Conservation (phyloP, 768 basidiomycete genomes). For the Suillus subluteus region DNA sequence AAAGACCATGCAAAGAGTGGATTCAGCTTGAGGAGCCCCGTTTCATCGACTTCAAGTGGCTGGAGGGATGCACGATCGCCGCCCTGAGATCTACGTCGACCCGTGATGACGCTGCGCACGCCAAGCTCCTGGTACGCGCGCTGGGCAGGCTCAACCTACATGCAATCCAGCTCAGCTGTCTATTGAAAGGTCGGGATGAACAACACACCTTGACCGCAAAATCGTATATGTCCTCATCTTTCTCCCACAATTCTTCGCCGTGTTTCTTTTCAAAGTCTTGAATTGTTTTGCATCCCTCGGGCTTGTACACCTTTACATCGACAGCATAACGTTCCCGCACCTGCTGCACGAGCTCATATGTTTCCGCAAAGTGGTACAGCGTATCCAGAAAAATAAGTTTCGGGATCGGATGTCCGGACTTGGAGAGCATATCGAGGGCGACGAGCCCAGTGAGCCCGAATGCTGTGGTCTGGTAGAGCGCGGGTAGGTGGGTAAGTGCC, state of each 20-base stretch:
- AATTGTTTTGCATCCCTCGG: conserved; percentile 66
- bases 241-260: conserved; percentile 86
- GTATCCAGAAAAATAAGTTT: conserved; percentile 97
- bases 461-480: conserved; percentile 91
- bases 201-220: conserved; percentile 82
- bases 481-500: conserved; percentile 80
- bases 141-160: conserved; percentile 85
- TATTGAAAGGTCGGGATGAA: not conserved
- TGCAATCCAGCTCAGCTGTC: not conserved
- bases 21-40: conserved; percentile 92
- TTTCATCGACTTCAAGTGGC: conserved; percentile 89
- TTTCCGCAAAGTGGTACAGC: conserved; percentile 93
- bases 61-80: conserved; percentile 81
- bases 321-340: conserved; percentile 77
- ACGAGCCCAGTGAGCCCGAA: conserved; percentile 96
- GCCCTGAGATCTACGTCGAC: conserved; percentile 91
- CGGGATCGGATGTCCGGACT: conserved; percentile 51
- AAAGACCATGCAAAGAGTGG: conserved; percentile 92
- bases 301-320: conserved; percentile 77
- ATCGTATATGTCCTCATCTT: conserved; percentile 86
- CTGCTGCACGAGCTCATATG: conserved; percentile 85
- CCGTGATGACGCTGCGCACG: conserved; percentile 92
- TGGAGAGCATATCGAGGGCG: conserved; percentile 92
- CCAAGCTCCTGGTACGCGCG: conserved; percentile 81
- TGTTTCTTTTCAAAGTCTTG: conserved; percentile 79